Base-by-base conservation (phyloP, 371 early-diverging fungal species). In the Mortierella sp. region DNA sequence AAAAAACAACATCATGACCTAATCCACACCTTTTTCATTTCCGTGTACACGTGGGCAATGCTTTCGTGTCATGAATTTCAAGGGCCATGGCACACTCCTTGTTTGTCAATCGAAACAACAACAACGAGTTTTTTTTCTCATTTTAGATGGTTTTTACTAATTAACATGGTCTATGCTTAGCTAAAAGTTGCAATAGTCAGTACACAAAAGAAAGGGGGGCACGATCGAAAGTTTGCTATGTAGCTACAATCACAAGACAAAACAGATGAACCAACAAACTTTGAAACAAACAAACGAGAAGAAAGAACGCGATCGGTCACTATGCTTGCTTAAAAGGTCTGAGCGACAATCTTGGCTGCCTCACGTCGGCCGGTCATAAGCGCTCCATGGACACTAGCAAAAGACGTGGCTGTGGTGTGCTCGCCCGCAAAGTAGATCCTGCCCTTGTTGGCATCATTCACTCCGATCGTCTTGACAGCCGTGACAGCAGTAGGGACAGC, bases 341-440 rank as follows among this genome's bases (percentile, higher is more conserved):
- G 71, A 7, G 76, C 69, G 13, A 81, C 10, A 24, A 83, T 78
- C 58, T 83, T 83, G n/a, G 66, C 76, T 0, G 85, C 85, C 53
- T 76, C 85, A 22, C 85, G 79, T 29, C 71, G 76, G 19, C 85
- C 85, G 2, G 79, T 84, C 77, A 76, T 71, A 22, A 76, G 69
- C 11, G 85, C 85, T 29, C 85, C 85, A 64, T 84, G 85, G 19
- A 84, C 79, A 63, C 79, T 79, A 6, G 85, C 85, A 68, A 84
- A 84, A n/a, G 73, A 75, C 0, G 79, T 76, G 1, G 83, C 73
- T 5, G 80, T 79, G 39, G 85, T 84, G 55, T 84, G 85, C 39
- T 84, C 85, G 8, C 85, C 85, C 24, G 85, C 85, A 79, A 84
- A 84, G 65, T 72, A 64, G 29, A 84, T 67, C 50, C 79, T 52